Percentiles rank a stretch among this genome's conserved stretches.
These are phyloP conservation scores for Fusarium veterinarium DNA, from an alignment of 2,329 filamentous ascomycete species.

Conservation along the genomic window DNA sequence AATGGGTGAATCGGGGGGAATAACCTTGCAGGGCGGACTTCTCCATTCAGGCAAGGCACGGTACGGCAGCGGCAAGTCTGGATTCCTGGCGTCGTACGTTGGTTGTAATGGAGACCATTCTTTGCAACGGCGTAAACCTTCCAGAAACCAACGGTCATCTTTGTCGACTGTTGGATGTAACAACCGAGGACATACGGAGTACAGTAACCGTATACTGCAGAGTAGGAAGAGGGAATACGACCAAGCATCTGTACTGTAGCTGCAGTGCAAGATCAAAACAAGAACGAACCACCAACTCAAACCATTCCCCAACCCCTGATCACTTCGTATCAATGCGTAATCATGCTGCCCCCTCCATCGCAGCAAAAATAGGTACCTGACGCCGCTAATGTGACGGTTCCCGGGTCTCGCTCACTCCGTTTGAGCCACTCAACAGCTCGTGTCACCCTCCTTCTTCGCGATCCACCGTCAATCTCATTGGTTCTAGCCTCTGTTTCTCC, in stretches of 20 bases:
- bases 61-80: slow-evolving; percentile 4
- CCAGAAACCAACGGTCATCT: slow-evolving; percentile 2
- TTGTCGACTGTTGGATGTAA: neutral
- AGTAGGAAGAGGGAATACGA: neutral
- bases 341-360: slow-evolving; percentile 7
- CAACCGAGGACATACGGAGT: neutral
- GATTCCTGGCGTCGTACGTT: slow-evolving; percentile 20
- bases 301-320: slow-evolving; percentile 20
- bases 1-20: slow-evolving; percentile 1
- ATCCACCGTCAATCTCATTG: slow-evolving; percentile 32
- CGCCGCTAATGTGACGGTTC: slow-evolving; percentile 21
- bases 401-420: slow-evolving; percentile 16
- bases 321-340: slow-evolving; percentile 30
- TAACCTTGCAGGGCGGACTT: slow-evolving; percentile 1
- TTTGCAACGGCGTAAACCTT: slow-evolving; percentile 11
- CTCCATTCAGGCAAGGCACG: slow-evolving; percentile 3
- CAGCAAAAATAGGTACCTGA: slow-evolving; percentile 27
- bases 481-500: slow-evolving; percentile 21
- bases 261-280: neutral
- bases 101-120: slow-evolving; percentile 13
- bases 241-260: neutral
- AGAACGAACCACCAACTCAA: neutral
- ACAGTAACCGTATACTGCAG: neutral
- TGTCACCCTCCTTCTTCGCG: slow-evolving; percentile 35
- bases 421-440: slow-evolving; percentile 29